Base-by-base conservation (phyloP, 2,329 filamentous ascomycete genomes). In the Neofusicoccum laricinum region DNA sequence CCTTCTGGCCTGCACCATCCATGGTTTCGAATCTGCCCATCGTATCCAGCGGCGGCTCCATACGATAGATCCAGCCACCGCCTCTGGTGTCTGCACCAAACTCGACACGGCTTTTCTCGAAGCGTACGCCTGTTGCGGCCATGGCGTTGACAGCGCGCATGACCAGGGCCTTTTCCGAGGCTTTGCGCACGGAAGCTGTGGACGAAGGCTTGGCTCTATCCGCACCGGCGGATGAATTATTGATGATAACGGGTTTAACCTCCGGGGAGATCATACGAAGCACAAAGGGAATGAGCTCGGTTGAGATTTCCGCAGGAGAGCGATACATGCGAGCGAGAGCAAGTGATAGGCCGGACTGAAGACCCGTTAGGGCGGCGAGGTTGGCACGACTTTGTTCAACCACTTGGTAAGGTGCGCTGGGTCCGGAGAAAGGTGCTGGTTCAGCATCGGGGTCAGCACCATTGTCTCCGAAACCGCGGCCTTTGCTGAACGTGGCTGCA, bases 41-140 rank as follows among this genome's bases (percentile, higher is more conserved):
- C 8, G 85, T 82, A 76, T 99, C 95, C n/a, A 99, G 83, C 0
- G 87, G 82, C 85, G 95, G 95, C 72, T 98, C 94, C 91, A 99
- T 93, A 61, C 95, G 88, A 77, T 96, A 98, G 8, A 96, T 89
- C 84, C 88, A 98, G 69, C 85, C 88, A 38, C 86, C 85, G 65
- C 79, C 81, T 43, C 55, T 45, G 4, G 82, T 76, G 7, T 84
- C 84, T 40, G 91, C 89, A 34, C 51, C 62, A 12, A 83, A 83
- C 71, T 96, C 93, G 48, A 98, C 86, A 70, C 89, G 88, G 12
- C 90, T 90, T 72, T 88, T 90, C 68, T 96, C 90, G 74, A 98
- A 90, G 2, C 85, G 84, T 15, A 98, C 86, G 15, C 93, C 91
- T 14, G 94, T 85, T 17, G 92, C 91, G n/a, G 86, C 85, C 83